Evolutionary conservation across 2,329 filamentous ascomycete genomes (phyloP), one percentile per base, ranked within the genome.

Genomic region (Fusarium lateritium): DNA sequence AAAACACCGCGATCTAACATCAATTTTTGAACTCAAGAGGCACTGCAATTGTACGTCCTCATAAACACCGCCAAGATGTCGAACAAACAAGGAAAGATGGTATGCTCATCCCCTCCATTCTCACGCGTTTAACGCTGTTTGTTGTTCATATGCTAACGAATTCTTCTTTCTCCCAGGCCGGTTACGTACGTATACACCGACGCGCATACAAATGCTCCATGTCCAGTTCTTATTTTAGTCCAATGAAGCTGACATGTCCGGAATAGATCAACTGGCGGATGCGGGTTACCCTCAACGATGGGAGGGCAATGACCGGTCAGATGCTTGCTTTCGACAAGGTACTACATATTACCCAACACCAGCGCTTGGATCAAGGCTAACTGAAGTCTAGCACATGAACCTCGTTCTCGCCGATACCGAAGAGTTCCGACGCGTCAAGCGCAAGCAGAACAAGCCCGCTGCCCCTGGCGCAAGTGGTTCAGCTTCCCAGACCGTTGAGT

Each of bases 271-370:
- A 99, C 86, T 98, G 97, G 87, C 94, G 95, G 83, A 98, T 99
- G 94, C 92, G 95, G 79, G 92, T 98, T 71, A 98, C 94, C 58
- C 88, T 99, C 80, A 94, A 93, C 78, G 96, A 99, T 84, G 94
- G 94, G 71, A 91, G 96, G 77, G 94, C 98, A 81, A 97, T 99
- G 91, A 94, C 94, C 40, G 96, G 94, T 67, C 94, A 98, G 82
- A 97, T 99, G 93, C 89, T 99, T 73, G 96, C 96, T 56, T 99
- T 98, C 77, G 96, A 99, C 82, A 98, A 98, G 89, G 94, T 95
- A 82, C 61, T 74, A 62, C 11, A 47, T 52, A 8, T 43, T 40
- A 33, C 53, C 34, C 53, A 10, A 17, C 11, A 47, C 31, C 15
- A n/a, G n/a, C 14, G 19, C 47, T 22, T 13, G 19, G 36, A 47